Conservation (phyloP, 73 alveolate species). For the Breviolum minutum region DNA sequence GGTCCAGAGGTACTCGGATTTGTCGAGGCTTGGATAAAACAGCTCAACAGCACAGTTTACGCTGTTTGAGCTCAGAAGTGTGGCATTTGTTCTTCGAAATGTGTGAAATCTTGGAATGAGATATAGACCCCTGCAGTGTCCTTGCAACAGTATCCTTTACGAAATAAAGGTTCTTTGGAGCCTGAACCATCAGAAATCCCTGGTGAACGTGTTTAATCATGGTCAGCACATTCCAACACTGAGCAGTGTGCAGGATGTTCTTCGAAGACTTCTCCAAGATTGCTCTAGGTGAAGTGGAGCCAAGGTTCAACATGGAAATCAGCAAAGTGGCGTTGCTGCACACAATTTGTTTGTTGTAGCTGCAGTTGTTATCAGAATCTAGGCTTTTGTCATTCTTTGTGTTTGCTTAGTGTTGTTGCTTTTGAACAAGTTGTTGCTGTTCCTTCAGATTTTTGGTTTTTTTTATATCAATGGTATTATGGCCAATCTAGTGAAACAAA, state of each 20-base stretch:
- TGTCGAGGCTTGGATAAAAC: constrained; percentile 23
- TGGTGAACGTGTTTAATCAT: neutral
- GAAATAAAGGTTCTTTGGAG: too few relatives aligned
- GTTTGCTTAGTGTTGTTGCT: too few relatives aligned
- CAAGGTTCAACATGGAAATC: constrained; percentile 49
- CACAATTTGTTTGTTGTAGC: too few relatives aligned
- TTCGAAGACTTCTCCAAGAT: constrained; percentile 75
- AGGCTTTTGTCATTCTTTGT: too few relatives aligned
- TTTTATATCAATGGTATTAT: too few relatives aligned
- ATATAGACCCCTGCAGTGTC: too few relatives aligned
- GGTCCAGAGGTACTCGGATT: constrained; percentile 29
- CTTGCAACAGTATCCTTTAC: too few relatives aligned
- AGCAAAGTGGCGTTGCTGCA: constrained; percentile 34
- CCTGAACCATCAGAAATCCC: too few relatives aligned
- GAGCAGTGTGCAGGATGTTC: constrained; percentile 53
- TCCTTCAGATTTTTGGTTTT: too few relatives aligned
- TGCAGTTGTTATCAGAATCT: neutral
- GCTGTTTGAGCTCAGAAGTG: neutral
- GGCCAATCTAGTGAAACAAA: too few relatives aligned
- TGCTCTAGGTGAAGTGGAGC: constrained; percentile 63
- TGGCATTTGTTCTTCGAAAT: neutral
- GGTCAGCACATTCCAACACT: neutral
- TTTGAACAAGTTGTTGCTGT: too few relatives aligned
- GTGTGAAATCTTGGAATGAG: too few relatives aligned
- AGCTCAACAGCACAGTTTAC: neutral